Evolutionary conservation across 306 rosid genomes (phyloP).

Genomic region (Trifolium subterraneum): DNA sequence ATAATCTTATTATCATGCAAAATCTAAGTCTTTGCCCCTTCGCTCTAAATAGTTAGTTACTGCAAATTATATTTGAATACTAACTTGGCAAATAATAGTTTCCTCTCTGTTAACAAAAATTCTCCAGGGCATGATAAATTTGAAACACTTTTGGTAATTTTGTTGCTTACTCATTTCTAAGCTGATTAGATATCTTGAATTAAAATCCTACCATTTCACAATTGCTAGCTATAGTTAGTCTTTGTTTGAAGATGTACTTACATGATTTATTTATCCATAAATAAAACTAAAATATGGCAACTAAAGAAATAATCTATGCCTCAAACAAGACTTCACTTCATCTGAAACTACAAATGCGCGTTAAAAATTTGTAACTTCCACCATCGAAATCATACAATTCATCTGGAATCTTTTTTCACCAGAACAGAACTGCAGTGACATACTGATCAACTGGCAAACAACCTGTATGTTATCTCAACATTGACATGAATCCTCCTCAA

Average conservation of each 20-base stretch:
- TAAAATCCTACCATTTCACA: not conserved
- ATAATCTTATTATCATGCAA: not conserved
- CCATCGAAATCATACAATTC: not conserved
- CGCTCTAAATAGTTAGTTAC: not conserved
- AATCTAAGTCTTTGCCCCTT: not conserved
- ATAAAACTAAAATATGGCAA: constrained; percentile 2
- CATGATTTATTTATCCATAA: not conserved
- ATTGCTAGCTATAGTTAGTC: not conserved
- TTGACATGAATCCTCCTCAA: constrained; percentile 5
- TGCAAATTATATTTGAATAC: not conserved
- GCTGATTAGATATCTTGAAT: not conserved
- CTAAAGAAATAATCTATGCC: constrained; percentile 10
- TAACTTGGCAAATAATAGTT: not conserved
- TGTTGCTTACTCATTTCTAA: not conserved
- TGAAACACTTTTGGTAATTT: not conserved
- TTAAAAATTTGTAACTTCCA: not conserved
- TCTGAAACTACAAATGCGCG: not conserved
- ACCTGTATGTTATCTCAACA: constrained; percentile 4
- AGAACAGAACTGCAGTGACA: not conserved
- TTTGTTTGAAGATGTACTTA: not conserved
- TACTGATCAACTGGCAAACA: not conserved
- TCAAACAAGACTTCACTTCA: constrained; percentile 1
- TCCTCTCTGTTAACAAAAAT: constrained; percentile 3
- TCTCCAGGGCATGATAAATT: not conserved
- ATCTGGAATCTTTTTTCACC: not conserved